These are phyloP conservation scores for Cavenderia fasciculata DNA, from an alignment of 78 protist genomes.

Conservation along the genomic window DNA sequence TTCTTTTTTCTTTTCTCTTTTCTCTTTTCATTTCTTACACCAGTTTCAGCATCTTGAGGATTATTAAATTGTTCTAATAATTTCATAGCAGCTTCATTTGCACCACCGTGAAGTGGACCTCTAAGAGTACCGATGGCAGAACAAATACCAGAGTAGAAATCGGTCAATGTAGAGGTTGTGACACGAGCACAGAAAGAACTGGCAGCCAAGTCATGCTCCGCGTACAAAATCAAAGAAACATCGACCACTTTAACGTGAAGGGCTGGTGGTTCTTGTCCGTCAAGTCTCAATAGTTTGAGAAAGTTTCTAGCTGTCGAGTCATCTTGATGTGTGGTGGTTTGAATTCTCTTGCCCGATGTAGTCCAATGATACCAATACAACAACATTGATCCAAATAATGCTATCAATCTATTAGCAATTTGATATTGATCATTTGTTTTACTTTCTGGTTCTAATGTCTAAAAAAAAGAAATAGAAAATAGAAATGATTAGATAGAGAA, in stretches of 20 bases:
- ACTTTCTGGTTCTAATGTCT: constrained; percentile 25
- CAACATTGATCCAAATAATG: constrained; percentile 37
- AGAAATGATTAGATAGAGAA: not conserved
- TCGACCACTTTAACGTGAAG: constrained; percentile 18
- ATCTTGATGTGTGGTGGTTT: not conserved
- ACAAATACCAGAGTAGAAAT: constrained; percentile 13
- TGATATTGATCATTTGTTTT: constrained; percentile 12
- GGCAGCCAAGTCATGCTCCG: constrained; percentile 35
- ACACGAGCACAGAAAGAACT: constrained; percentile 19
- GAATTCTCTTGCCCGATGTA: not conserved
- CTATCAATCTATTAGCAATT: constrained; percentile 43
- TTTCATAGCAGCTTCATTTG: constrained; percentile 28
- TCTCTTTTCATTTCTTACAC: too few relatives aligned
- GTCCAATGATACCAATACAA: constrained; percentile 51
- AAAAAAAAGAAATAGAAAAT: not conserved
- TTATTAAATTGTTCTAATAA: not conserved
- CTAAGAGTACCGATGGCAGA: constrained; percentile 24
- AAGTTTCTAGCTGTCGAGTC: constrained; percentile 30
- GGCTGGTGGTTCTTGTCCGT: not conserved
- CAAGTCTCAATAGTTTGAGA: constrained; percentile 6
- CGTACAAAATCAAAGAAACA: constrained; percentile 38
- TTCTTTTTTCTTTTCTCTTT: too few relatives aligned
- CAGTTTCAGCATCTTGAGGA: not conserved
- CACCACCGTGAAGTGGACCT: constrained; percentile 32
- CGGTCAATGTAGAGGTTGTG: constrained; percentile 8